Evolutionary conservation across 768 basidiomycete species (phyloP).

Genomic region (Amanita molliuscula): DNA sequence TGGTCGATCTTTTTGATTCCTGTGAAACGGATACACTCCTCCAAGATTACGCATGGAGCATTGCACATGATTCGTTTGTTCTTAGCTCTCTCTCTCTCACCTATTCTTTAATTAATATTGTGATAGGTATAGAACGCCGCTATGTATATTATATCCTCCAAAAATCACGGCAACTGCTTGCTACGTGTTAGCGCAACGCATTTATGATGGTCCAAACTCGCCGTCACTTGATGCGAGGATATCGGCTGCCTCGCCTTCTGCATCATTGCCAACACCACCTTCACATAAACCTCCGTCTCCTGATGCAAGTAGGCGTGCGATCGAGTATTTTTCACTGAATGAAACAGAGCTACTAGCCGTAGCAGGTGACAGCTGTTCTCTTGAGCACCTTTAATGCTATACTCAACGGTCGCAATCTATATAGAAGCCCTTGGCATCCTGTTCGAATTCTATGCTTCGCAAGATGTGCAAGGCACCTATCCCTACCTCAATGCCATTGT

Average conservation of each 20-base stretch:
- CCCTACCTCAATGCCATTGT: slow-evolving; percentile 41
- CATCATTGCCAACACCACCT: slow-evolving; percentile 74
- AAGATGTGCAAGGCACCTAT: slow-evolving; percentile 36
- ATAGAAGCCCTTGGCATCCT: slow-evolving; percentile 57
- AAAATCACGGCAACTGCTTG: slow-evolving; percentile 70
- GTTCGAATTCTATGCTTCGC: slow-evolving; percentile 63
- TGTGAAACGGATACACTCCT: slow-evolving; percentile 34
- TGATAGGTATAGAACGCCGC: slow-evolving; percentile 64
- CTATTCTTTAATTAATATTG: neutral
- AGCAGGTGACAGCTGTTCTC: slow-evolving; percentile 36
- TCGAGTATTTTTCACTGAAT: slow-evolving; percentile 57
- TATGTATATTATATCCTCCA: slow-evolving; percentile 63
- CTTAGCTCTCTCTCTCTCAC: neutral
- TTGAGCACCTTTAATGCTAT: neutral
- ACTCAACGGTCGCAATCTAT: slow-evolving; percentile 5
- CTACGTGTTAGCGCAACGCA: slow-evolving; percentile 65
- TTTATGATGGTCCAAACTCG: slow-evolving; percentile 63
- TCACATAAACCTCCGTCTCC: slow-evolving; percentile 67
- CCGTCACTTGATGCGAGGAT: slow-evolving; percentile 68
- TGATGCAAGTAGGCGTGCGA: slow-evolving; percentile 54
- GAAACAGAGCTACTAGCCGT: slow-evolving; percentile 47
- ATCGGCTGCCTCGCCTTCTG: slow-evolving; percentile 57
- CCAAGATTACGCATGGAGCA: slow-evolving; percentile 77
- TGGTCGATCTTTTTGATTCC: slow-evolving; percentile 63
- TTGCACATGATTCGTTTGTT: slow-evolving; percentile 80